Base-by-base conservation (phyloP, 805 yeast species). In the Candida nemodendra region DNA sequence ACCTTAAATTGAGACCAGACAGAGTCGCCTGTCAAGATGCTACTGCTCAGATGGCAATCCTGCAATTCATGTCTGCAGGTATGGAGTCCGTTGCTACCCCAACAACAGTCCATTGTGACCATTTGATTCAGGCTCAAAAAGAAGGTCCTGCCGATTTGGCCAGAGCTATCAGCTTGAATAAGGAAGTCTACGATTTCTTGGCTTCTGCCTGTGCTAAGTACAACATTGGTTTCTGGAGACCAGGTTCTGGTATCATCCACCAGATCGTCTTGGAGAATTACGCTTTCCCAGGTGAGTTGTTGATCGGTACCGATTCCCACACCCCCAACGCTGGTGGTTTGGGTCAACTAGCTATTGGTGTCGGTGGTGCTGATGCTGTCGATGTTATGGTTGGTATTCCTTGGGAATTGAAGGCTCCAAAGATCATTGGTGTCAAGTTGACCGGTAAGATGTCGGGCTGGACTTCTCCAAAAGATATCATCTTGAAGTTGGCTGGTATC, bases 11-110 rank as follows among this genome's bases (percentile, higher is more conserved):
- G 55, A 79, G 85, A 62, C 99, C 99, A 17, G 99, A 93, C 62
- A 80, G 99, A 63, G 98, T 93, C 32, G 99, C 99, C 18, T 91
- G 95, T 95, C 99, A 93, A 72, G 99, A 93, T 73, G 99, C 99
- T n/a, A 86, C 96, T 22, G 99, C 99, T 14, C 99, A 93, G 69
- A 93, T 91, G 87, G 99, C 99, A n/a, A 72, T 93, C 51, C 72
- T 93, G 54, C 99, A 93, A 69, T 93, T 93, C 71, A 93, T 93
- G 96, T 88, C 97, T 37, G 91, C 96, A 49, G 95, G 95, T 25
- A 78, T 91, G 78, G 71, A 84, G 34, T 65, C 78, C 25, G 91
- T 96, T 14, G 84, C 85, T 5, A 95, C 95, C 7, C 99, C 99
- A 25, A 91, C 87, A 14, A 86, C 96, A 5, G 91, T 93, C 47